Conservation (phyloP, 129 eudicot species). For the Escallonia rubra region DNA sequence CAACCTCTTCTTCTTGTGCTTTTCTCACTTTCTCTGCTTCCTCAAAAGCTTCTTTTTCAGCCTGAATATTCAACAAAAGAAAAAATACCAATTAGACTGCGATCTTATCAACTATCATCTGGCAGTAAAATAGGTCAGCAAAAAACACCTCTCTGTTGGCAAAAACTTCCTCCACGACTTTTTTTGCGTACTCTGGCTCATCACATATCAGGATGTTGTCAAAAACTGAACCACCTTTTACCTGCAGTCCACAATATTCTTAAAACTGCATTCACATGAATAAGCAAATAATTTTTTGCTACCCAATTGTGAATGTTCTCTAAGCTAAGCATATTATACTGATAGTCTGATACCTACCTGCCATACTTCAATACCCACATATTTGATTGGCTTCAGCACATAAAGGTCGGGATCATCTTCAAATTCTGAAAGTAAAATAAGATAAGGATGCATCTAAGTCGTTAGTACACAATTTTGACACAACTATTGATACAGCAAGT, state of each 20-base stretch:
- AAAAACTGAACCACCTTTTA: conserved; percentile 87
- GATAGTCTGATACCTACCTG: conserved; percentile 44
- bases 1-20: conserved; percentile 94
- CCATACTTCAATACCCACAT: conserved; percentile 97
- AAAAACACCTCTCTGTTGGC: conserved; percentile 64
- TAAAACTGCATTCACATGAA: too few relatives aligned
- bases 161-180: conserved; percentile 69
- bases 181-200: conserved; percentile 89
- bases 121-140: neutral
- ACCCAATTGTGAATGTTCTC: neutral
- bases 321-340: conserved; percentile 11
- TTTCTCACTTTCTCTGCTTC: conserved; percentile 84
- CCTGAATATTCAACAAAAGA: conserved; percentile 26
- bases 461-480: neutral
- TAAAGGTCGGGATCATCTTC: conserved; percentile 99
- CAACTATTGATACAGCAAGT: neutral
- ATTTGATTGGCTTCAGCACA: conserved; percentile 85
- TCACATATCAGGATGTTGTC: conserved; percentile 87
- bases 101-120: neutral
- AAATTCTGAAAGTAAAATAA: conserved; percentile 45
- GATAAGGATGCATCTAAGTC: neutral
- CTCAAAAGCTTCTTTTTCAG: conserved; percentile 90
- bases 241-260: conserved; percentile 37
- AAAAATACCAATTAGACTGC: neutral
- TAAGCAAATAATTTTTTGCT: neutral